Percentiles rank a stretch among this genome's conserved stretches.
Evolutionary conservation across 2,329 filamentous ascomycete genomes (phyloP).

Genomic region (Pseudogymnoascus sp.): DNA sequence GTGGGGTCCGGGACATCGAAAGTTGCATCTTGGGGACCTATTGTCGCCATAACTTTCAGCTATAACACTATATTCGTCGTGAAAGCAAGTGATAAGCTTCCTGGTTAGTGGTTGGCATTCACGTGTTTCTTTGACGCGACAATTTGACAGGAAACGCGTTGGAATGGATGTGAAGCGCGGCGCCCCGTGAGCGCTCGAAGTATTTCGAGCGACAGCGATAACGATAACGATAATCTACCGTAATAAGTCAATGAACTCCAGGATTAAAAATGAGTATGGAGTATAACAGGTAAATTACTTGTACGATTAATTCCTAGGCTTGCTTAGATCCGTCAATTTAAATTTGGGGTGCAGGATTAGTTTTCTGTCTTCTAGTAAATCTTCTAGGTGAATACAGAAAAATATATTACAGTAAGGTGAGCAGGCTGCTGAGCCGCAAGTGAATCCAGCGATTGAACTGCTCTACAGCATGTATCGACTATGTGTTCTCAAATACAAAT

Average conservation of each 20-base stretch:
- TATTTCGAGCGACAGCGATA: not conserved
- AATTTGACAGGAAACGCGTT: not conserved
- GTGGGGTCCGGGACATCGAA: slow-evolving; percentile 65
- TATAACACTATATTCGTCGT: not conserved
- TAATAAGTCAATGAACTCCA: not conserved
- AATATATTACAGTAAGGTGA: not conserved
- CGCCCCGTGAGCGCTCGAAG: not conserved
- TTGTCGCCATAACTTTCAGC: not conserved
- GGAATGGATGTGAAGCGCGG: not conserved
- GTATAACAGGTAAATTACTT: not conserved
- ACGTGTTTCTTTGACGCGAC: not conserved
- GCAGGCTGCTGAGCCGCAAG: too few species aligned
- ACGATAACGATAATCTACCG: not conserved
- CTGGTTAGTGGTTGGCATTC: not conserved
- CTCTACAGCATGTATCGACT: not conserved
- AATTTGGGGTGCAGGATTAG: not conserved
- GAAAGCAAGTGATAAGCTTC: not conserved
- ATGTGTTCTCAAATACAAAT: not conserved
- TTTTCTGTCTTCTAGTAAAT: not conserved
- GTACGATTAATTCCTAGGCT: not conserved
- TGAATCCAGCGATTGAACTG: not conserved
- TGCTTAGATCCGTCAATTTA: not conserved
- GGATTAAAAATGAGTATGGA: not conserved
- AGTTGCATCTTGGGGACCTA: not conserved
- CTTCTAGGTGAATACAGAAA: not conserved